Conservation (phyloP, 306 rosid species). For the Sechiopsis laciniata region DNA sequence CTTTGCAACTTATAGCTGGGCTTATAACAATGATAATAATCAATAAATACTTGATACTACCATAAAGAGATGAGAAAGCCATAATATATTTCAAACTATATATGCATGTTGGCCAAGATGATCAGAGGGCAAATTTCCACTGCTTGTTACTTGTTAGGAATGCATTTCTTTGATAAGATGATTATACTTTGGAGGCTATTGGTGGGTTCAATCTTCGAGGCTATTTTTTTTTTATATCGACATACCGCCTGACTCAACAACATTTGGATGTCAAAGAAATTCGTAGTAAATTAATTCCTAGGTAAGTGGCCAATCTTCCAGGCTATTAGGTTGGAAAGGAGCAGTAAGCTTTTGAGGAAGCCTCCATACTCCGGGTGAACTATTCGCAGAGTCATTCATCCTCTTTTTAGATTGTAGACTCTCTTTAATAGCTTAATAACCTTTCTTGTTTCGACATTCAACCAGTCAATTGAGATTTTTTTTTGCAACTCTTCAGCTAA, state of each 20-base stretch:
- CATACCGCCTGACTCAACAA: too few species aligned
- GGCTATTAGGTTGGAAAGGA: background rate
- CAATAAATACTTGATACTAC: background rate
- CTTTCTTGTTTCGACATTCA: background rate
- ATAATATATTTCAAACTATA: constrained; percentile 3
- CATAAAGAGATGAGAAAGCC: background rate
- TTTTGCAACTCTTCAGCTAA: background rate
- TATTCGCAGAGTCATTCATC: background rate
- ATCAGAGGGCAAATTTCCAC: background rate
- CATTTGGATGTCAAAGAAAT: too few species aligned
- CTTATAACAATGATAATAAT: background rate
- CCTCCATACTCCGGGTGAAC: background rate
- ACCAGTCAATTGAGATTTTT: background rate
- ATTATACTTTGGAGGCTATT: constrained; percentile 2
- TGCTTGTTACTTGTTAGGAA: background rate
- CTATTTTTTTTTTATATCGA: too few species aligned
- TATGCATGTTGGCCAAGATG: background rate
- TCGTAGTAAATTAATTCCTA: too few species aligned
- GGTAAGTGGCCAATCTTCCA: background rate
- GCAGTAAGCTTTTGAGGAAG: background rate
- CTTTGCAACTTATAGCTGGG: background rate
- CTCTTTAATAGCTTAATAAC: background rate
- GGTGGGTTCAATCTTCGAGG: background rate
- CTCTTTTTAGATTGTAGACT: background rate
- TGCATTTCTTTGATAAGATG: background rate